Evolutionary conservation across 306 rosid species (phyloP).

Genomic region (Fragaria vesca): DNA sequence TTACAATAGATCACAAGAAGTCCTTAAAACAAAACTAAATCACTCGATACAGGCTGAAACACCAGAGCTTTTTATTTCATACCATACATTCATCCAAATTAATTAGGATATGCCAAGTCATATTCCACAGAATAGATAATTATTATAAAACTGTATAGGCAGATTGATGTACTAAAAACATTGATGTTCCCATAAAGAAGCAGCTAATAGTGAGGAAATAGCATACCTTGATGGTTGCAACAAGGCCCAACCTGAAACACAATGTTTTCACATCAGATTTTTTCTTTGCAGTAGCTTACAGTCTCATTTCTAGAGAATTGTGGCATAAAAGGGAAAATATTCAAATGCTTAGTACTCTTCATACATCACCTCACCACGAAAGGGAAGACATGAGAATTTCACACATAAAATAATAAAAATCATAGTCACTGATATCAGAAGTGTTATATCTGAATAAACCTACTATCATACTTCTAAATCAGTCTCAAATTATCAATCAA

Average conservation of each 20-base stretch:
- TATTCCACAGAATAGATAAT: not conserved
- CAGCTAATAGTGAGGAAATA: not conserved
- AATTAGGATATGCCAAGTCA: not conserved
- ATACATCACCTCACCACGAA: not conserved
- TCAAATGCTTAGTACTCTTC: not conserved
- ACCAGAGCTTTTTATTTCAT: not conserved
- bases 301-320: not conserved
- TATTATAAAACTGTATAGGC: not conserved
- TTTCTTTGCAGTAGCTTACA: conserved; percentile 5
- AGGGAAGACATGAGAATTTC: not conserved
- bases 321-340: not conserved
- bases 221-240: conserved; percentile 89
- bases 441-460: not conserved
- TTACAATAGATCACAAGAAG: not conserved
- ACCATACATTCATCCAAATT: not conserved
- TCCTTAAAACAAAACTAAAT: not conserved
- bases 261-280: conserved; percentile 35
- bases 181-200: not conserved
- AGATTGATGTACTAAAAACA: not conserved
- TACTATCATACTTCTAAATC: not conserved
- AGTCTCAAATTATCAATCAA: not conserved
- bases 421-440: not conserved
- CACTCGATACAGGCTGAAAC: not conserved
- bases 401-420: not conserved
- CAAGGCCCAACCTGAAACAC: conserved; percentile 93